phyloP scores from a whole-genome alignment of 1,139 yeast species.

The Debaryomycetaceae sp. region DNA sequence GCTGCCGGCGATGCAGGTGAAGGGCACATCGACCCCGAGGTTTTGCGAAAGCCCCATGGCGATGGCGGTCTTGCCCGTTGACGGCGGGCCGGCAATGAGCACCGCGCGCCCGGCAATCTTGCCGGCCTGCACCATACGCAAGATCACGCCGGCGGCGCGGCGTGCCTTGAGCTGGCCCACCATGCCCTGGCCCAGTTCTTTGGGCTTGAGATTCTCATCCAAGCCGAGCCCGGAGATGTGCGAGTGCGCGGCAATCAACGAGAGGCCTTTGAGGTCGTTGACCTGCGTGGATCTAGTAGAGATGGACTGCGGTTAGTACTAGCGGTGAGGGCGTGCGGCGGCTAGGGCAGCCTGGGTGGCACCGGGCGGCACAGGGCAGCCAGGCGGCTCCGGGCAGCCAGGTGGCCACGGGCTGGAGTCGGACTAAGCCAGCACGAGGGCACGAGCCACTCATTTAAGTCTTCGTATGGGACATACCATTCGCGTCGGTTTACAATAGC shows the following conservation, averaged over 20 bases:
- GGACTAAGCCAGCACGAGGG: too few species aligned
- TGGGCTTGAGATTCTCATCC: slow-evolving; percentile 84
- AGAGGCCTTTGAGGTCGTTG: slow-evolving; percentile 52
- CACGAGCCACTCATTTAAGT: too few species aligned
- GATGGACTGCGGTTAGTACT: slow-evolving; percentile 17
- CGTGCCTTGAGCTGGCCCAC: slow-evolving; percentile 96
- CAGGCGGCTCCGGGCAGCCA: too few species aligned
- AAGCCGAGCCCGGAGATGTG: slow-evolving; percentile 94
- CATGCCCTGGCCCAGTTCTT: slow-evolving; percentile 84
- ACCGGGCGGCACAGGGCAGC: too few species aligned
- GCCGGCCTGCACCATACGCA: slow-evolving; percentile 91
- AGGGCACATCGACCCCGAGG: slow-evolving; percentile 88
- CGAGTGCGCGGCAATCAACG: slow-evolving; percentile 92
- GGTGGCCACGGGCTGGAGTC: too few species aligned
- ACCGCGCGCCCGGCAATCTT: slow-evolving; percentile 97
- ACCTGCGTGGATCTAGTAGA: slow-evolving; percentile 31
- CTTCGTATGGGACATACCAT: too few species aligned
- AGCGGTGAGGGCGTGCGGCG: too few species aligned
- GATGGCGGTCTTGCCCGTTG: slow-evolving; percentile 97
- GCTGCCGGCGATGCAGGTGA: slow-evolving; percentile 91
- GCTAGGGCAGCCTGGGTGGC: too few species aligned
- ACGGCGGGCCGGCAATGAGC: slow-evolving; percentile 95
- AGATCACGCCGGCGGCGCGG: slow-evolving; percentile 89
- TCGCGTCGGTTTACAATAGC: too few species aligned
- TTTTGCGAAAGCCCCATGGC: slow-evolving; percentile 96